phyloP scores from a whole-genome alignment of 2,329 filamentous ascomycete species.

The Metarhizium anisopliae region DNA sequence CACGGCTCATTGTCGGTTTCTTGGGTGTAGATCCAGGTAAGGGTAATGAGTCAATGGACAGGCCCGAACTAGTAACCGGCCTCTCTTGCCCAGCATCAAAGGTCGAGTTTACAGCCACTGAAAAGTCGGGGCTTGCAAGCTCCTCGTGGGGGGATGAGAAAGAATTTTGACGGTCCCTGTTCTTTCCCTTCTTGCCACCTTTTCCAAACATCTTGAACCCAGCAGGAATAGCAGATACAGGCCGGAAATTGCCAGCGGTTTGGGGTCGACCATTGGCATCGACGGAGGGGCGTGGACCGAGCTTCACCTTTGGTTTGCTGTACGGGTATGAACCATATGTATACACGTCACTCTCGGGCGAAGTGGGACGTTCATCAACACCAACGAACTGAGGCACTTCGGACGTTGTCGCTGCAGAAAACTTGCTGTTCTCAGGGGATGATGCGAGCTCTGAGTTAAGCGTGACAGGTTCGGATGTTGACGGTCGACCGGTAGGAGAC shows the following conservation, averaged over 20 bases:
- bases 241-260: slow-evolving; percentile 54
- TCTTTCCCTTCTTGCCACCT: slow-evolving; percentile 39
- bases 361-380: slow-evolving; percentile 32
- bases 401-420: slow-evolving; percentile 34
- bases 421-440: slow-evolving; percentile 39
- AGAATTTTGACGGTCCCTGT: slow-evolving; percentile 14
- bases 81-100: slow-evolving; percentile 12
- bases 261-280: slow-evolving; percentile 54
- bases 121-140: slow-evolving; percentile 26
- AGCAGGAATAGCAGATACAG: slow-evolving; percentile 70
- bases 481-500: slow-evolving; percentile 18
- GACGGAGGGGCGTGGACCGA: slow-evolving; percentile 74
- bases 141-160: slow-evolving; percentile 25
- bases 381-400: slow-evolving; percentile 46
- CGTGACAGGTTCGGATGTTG: slow-evolving; percentile 29
- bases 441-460: slow-evolving; percentile 44
- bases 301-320: slow-evolving; percentile 74
- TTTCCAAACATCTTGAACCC: slow-evolving; percentile 65
- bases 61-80: slow-evolving; percentile 36
- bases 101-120: slow-evolving; percentile 15
- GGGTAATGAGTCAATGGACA: slow-evolving; percentile 30
- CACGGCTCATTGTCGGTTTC: slow-evolving; percentile 60
- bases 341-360: slow-evolving; percentile 41
- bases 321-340: slow-evolving; percentile 34
- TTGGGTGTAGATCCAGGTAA: slow-evolving; percentile 32